Base-by-base conservation (phyloP, 768 basidiomycete genomes). In the Multifurca ochricompacta region DNA sequence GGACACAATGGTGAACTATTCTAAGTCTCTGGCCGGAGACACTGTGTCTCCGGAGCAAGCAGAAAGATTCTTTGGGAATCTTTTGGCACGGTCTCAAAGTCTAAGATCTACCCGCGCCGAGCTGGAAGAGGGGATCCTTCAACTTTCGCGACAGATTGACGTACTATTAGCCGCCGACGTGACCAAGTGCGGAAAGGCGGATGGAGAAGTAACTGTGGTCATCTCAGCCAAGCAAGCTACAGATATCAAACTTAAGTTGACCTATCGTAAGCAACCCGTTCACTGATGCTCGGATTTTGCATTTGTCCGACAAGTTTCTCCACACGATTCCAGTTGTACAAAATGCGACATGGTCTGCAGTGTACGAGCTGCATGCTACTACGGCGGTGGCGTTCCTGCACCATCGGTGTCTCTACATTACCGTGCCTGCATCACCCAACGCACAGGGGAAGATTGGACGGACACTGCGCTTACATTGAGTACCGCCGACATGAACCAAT, bases 381-480 rank as follows among this genome's bases (percentile, higher is more conserved):
- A 61, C 19, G 65, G 73, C 49, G 63, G 70, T 11, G 76, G 75
- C 0, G 71, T 75, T 53, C 73, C 76, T 3, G 73, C 73, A 0
- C 62, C 74, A 5, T 62, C 69, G 0, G 72, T 81, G 23, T 58
- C 71, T 3, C 69, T 85, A 9, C 75, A 80, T 55, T 83, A 82
- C 60, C 76, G 77, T 23, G 80, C 80, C 0, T 68, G 72, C 27
- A 70, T 83, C 46, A 67, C 63, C 0, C 81, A 85, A 59, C 65
- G 64, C 59, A 81, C 82, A 0, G 82, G 82, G 11, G 82, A 85
- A 60, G 77, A 81, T 56, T 85, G 82, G 82, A 71, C 61, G 21
- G 68, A 74, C 54, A 70, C 77, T 1, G 56, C 70, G 1, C 69
- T 83, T 30, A 78, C 73, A 6, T 69, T 84, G 27, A 81, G 77